These are phyloP conservation scores for Pythium rhizo-oryzae DNA, from an alignment of 352 stramenopile genomes.

Conservation along the genomic window DNA sequence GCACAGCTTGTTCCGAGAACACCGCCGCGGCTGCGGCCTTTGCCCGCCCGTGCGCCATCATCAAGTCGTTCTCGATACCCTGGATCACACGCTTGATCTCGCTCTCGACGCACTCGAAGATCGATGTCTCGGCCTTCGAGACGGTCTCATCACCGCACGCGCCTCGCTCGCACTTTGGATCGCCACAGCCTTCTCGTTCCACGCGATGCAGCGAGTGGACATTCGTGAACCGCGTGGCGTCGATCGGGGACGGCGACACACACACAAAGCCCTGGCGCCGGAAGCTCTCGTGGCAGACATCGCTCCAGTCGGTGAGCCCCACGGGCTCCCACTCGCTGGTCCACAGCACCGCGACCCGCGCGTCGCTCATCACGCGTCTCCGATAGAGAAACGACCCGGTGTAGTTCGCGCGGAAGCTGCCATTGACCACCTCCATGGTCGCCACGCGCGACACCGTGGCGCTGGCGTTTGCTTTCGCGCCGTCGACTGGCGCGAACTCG, in stretches of 20 bases:
- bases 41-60: background rate
- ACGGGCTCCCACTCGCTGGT: constrained; percentile 14
- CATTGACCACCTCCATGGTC: constrained; percentile 12
- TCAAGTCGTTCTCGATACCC: constrained; percentile 10
- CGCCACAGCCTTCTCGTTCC: constrained; percentile 15
- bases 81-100: constrained; percentile 15
- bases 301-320: background rate
- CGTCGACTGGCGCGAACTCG: background rate
- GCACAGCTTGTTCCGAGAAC: background rate
- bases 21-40: background rate
- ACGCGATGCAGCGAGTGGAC: constrained; percentile 18
- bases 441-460: constrained; percentile 1
- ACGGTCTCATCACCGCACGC: constrained; percentile 10
- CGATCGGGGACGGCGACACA: background rate
- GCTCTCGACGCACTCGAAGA: constrained; percentile 3
- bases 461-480: background rate
- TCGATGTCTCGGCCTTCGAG: background rate
- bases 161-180: background rate
- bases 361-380: background rate
- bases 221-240: background rate
- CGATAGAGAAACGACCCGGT: constrained; percentile 11
- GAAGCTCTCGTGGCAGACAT: constrained; percentile 15
- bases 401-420: constrained; percentile 3
- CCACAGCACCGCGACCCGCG: constrained; percentile 9
- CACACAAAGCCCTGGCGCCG: constrained; percentile 16